Percentiles rank a stretch among this genome's conserved stretches.
Evolutionary conservation across 139 green algal species (phyloP).

Genomic region (Pleodorina starrii): DNA sequence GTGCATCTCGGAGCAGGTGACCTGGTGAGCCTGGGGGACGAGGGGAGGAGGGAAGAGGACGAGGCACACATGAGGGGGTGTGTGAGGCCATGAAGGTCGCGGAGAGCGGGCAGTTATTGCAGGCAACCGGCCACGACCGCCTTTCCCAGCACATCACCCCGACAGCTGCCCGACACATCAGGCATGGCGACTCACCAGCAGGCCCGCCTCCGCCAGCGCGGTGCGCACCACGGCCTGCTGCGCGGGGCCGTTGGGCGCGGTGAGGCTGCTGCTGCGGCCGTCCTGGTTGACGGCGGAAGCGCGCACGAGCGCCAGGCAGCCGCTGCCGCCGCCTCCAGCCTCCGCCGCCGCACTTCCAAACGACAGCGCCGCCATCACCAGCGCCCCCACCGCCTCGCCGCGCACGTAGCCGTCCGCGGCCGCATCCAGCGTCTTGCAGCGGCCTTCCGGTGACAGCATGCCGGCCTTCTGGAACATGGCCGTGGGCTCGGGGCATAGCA

Average conservation of each 20-base stretch:
- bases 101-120: not conserved
- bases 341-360: not conserved
- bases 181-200: constrained; percentile 40
- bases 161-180: not conserved
- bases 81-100: too few species aligned
- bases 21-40: not conserved
- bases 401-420: constrained; percentile 89
- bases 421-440: constrained; percentile 89
- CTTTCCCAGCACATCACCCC: not conserved
- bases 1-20: constrained; percentile 69
- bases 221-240: constrained; percentile 81
- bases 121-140: too few species aligned
- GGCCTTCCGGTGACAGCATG: constrained; percentile 87
- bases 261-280: constrained; percentile 89
- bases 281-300: constrained; percentile 92
- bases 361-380: constrained; percentile 44
- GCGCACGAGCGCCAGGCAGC: constrained; percentile 59
- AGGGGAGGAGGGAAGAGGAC: too few species aligned
- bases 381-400: constrained; percentile 74
- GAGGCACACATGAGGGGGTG: too few species aligned
- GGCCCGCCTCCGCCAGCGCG: constrained; percentile 57
- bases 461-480: constrained; percentile 87
- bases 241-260: constrained; percentile 89
- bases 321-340: not conserved
- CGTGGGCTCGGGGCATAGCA: constrained; percentile 82